These are phyloP conservation scores for Grifola frondosa DNA, from an alignment of 1,284 basidiomycete species.

Conservation along the genomic window DNA sequence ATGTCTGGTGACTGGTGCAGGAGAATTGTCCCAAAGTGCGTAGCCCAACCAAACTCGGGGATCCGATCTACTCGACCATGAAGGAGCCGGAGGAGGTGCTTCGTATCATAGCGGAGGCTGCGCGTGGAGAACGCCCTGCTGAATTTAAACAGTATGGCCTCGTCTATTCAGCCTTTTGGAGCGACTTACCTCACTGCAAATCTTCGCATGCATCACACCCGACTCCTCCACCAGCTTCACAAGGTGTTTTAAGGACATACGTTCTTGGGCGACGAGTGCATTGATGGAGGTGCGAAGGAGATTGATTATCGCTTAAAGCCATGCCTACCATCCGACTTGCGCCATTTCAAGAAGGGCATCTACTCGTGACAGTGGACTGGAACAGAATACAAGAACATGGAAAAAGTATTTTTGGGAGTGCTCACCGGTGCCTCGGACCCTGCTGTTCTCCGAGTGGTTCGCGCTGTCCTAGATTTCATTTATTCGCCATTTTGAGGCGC, in stretches of 20 bases:
- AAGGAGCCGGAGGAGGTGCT: slow-evolving; percentile 4
- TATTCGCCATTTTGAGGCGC: slow-evolving; percentile 23
- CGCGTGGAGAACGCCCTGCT: neutral
- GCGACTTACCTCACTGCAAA: slow-evolving; percentile 23
- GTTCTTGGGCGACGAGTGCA: slow-evolving; percentile 19
- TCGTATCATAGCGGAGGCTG: slow-evolving; percentile 2
- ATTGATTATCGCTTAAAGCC: slow-evolving; percentile 23
- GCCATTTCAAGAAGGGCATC: slow-evolving; percentile 26
- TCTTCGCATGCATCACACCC: slow-evolving; percentile 27
- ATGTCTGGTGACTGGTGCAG: slow-evolving; percentile 27
- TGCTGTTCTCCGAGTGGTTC: slow-evolving; percentile 11
- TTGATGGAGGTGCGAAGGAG: slow-evolving; percentile 16
- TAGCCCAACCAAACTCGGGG: slow-evolving; percentile 11
- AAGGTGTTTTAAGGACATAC: slow-evolving; percentile 33
- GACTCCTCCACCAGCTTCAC: slow-evolving; percentile 29
- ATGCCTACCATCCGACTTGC: slow-evolving; percentile 22
- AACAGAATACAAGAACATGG: slow-evolving; percentile 26
- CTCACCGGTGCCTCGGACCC: slow-evolving; percentile 15
- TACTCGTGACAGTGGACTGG: slow-evolving; percentile 27
- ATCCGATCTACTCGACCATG: slow-evolving; percentile 5
- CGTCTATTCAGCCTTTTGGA: slow-evolving; percentile 23
- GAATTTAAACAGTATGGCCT: slow-evolving; percentile 14
- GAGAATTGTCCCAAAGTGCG: slow-evolving; percentile 8
- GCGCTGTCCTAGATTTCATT: slow-evolving; percentile 31
- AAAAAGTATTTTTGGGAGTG: slow-evolving; percentile 23